Evolutionary conservation across 2,329 filamentous ascomycete genomes (phyloP).

Genomic region (Aspergillus jensenii): DNA sequence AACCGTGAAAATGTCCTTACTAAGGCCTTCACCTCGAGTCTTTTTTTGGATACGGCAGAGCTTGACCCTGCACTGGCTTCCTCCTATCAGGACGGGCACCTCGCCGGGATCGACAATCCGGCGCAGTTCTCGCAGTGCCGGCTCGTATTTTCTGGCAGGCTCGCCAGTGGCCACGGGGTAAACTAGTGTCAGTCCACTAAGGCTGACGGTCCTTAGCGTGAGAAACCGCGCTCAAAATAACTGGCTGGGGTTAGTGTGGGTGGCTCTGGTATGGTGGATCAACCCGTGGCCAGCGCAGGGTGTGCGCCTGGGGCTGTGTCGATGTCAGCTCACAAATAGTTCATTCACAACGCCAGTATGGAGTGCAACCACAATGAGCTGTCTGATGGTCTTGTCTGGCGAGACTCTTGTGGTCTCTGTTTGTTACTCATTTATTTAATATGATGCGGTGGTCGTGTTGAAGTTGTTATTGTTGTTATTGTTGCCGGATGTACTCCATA

Average conservation of each 20-base stretch:
- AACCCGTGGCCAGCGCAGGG: not conserved
- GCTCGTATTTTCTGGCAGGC: not conserved
- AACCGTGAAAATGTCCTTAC: not conserved
- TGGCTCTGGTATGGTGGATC: not conserved
- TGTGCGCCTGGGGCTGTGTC: not conserved
- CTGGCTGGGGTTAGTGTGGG: not conserved
- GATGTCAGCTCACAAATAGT: not conserved
- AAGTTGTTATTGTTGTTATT: no score
- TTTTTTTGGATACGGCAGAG: constrained; percentile 1
- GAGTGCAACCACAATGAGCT: no score
- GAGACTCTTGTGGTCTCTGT: no score
- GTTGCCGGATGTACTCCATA: no score
- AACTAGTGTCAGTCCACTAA: no score
- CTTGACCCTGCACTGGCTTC: not conserved
- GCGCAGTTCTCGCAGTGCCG: not conserved
- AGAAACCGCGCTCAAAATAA: not conserved
- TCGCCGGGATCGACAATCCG: not conserved
- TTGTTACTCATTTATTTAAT: no score
- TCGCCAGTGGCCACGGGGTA: no score
- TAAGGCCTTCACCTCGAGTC: not conserved
- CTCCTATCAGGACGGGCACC: not conserved
- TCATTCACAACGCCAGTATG: no score
- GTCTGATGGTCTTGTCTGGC: no score
- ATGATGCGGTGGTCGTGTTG: no score
- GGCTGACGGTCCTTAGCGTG: no score